Percentiles rank a stretch among this genome's conserved stretches.
phyloP scores from a whole-genome alignment of 1,139 yeast genomes.

The Sugiyamaella pinicola region DNA sequence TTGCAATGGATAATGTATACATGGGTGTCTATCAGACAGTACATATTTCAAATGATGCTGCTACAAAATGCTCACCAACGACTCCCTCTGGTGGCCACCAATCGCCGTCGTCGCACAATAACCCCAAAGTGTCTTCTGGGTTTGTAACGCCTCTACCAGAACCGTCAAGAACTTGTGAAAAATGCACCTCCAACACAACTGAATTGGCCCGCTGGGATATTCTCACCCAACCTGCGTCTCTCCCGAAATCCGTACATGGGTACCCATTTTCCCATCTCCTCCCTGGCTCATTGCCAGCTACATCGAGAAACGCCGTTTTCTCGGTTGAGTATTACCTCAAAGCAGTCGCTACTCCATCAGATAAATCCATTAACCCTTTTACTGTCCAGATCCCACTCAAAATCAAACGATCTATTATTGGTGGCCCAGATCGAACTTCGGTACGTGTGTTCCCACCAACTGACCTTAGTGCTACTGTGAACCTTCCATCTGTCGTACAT shows the following conservation, averaged over 20 bases:
- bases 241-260: conserved; percentile 68
- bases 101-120: not conserved
- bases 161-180: conserved; percentile 4
- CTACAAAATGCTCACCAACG: conserved; percentile 9
- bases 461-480: conserved; percentile 81
- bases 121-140: conserved; percentile 5
- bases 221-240: conserved; percentile 55
- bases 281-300: conserved; percentile 90
- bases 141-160: conserved; percentile 3
- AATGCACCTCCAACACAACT: conserved; percentile 57
- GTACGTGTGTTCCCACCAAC: conserved; percentile 95
- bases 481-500: conserved; percentile 82
- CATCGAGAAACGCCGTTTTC: conserved; percentile 57
- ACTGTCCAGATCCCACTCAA: conserved; percentile 66
- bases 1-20: conserved; percentile 58
- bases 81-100: conserved; percentile 1
- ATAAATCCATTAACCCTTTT: conserved; percentile 37
- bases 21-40: conserved; percentile 72
- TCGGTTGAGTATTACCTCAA: conserved; percentile 71
- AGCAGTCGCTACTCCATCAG: conserved; percentile 58
- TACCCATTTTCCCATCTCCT: conserved; percentile 92
- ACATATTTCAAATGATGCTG: conserved; percentile 26
- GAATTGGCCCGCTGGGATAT: conserved; percentile 90
- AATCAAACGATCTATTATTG: conserved; percentile 71
- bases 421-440: conserved; percentile 85